Percentiles rank a stretch among this genome's conserved stretches.
phyloP scores from a whole-genome alignment of 257 asterid genomes.

The Mentha longifolia region DNA sequence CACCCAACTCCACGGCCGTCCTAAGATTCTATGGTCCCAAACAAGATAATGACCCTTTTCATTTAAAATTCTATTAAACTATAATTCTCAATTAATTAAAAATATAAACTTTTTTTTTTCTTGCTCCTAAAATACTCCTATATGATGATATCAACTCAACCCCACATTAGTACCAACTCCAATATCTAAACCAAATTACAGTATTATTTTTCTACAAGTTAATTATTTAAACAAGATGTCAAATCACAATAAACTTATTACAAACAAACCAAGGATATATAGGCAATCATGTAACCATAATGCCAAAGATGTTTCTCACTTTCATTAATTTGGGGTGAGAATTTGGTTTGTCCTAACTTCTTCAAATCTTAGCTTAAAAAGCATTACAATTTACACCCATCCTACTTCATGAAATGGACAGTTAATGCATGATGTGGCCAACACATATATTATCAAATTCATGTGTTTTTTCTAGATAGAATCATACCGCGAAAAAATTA shows the following conservation, averaged over 20 bases:
- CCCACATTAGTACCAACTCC: conserved; percentile 62
- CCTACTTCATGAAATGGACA: conserved; percentile 27
- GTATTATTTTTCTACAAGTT: neutral
- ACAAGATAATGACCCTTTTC: conserved; percentile 50
- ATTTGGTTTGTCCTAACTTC: conserved; percentile 36
- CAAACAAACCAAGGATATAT: conserved; percentile 32
- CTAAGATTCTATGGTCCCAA: conserved; percentile 75
- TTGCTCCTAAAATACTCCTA: conserved; percentile 23
- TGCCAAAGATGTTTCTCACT: conserved; percentile 17
- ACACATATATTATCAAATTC: neutral
- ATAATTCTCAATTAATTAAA: neutral
- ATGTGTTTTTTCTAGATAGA: neutral
- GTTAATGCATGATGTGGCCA: conserved; percentile 24
- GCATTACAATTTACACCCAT: conserved; percentile 12
- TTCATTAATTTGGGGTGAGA: conserved; percentile 34
- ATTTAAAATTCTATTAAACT: neutral
- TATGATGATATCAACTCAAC: conserved; percentile 42
- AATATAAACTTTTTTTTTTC: neutral
- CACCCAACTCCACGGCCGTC: conserved; percentile 71
- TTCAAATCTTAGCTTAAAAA: neutral
- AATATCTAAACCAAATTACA: conserved; percentile 22
- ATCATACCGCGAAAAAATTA: neutral
- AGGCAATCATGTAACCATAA: conserved; percentile 28
- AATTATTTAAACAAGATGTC: conserved; percentile 31
- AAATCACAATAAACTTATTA: conserved; percentile 31